Percentiles rank a stretch among this genome's conserved stretches.
phyloP scores from a whole-genome alignment of 768 basidiomycete species.

The Lactifluus hygrophoroides region DNA sequence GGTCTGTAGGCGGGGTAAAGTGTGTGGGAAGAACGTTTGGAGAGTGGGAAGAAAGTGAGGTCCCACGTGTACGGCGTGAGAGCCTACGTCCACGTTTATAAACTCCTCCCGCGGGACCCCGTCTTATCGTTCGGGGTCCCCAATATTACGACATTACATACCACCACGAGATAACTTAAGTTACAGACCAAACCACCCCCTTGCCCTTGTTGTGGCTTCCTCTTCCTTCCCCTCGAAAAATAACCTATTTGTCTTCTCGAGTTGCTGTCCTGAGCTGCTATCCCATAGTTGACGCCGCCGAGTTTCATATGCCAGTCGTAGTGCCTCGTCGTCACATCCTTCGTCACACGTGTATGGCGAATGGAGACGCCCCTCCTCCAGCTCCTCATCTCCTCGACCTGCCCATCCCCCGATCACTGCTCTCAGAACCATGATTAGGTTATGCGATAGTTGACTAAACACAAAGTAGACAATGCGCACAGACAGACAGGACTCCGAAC shows the following conservation, averaged over 20 bases:
- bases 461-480: slow-evolving; percentile 25
- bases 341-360: slow-evolving; percentile 18
- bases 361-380: slow-evolving; percentile 9
- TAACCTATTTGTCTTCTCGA: slow-evolving; percentile 20
- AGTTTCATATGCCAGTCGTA: slow-evolving; percentile 13
- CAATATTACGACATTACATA: slow-evolving; percentile 9
- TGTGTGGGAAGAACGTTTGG: slow-evolving; percentile 41
- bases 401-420: slow-evolving; percentile 17
- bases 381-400: background rate
- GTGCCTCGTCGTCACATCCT: slow-evolving; percentile 19
- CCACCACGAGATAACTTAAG: background rate
- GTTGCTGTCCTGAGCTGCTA: background rate
- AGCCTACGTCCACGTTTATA: slow-evolving; percentile 25
- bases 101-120: slow-evolving; percentile 23
- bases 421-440: slow-evolving; percentile 5
- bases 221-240: slow-evolving; percentile 17
- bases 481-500: slow-evolving; percentile 38
- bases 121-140: slow-evolving; percentile 24
- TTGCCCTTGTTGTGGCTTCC: too few species aligned
- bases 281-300: slow-evolving; percentile 1
- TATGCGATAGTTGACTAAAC: background rate
- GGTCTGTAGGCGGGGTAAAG: slow-evolving; percentile 24
- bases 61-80: slow-evolving; percentile 26
- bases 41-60: slow-evolving; percentile 38
- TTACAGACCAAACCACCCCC: slow-evolving; percentile 11